Percentiles rank a stretch among this genome's conserved stretches.
Conservation (phyloP, 1,139 yeast species). For the Kurtzmaniella quercitrusa region DNA sequence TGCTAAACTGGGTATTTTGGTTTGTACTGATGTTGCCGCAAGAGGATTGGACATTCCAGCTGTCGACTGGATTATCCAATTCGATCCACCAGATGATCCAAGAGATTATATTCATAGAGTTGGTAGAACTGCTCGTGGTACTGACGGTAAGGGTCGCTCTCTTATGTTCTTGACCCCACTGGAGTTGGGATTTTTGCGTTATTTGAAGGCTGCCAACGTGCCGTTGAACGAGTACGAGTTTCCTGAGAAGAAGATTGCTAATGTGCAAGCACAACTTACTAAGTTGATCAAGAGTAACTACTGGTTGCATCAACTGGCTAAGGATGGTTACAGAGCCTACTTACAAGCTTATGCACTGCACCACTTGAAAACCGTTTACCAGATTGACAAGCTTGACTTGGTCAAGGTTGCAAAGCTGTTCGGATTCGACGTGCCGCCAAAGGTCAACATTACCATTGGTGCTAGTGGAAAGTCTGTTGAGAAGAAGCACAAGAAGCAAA, state of each 20-base stretch:
- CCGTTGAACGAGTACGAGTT: constrained; percentile 96
- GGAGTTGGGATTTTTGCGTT: constrained; percentile 91
- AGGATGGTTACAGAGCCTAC: constrained; percentile 95
- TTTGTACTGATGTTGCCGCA: constrained; percentile 98
- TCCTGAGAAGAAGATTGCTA: constrained; percentile 89
- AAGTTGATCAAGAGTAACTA: constrained; percentile 88
- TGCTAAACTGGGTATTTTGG: constrained; percentile 86
- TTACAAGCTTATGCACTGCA: constrained; percentile 97
- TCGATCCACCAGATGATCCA: constrained; percentile 99
- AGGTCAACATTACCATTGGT: constrained; percentile 93
- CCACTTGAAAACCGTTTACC: constrained; percentile 91
- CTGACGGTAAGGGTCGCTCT: constrained; percentile 86
- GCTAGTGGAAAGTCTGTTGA: constrained; percentile 72
- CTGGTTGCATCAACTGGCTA: constrained; percentile 92
- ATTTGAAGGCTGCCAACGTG: constrained; percentile 93
- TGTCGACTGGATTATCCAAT: constrained; percentile 96
- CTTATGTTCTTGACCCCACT: constrained; percentile 92
- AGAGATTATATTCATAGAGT: constrained; percentile 97
- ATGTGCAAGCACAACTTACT: constrained; percentile 89
- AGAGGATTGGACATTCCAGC: constrained; percentile 97
- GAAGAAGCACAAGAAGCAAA: constrained; percentile 49
- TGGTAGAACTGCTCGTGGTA: constrained; percentile 97
- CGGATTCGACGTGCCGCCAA: constrained; percentile 95
- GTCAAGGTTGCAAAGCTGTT: constrained; percentile 93
- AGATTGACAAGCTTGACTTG: constrained; percentile 89